phyloP scores from a whole-genome alignment of 2,329 filamentous ascomycete species.

The Pestalotiopsis sp. region DNA sequence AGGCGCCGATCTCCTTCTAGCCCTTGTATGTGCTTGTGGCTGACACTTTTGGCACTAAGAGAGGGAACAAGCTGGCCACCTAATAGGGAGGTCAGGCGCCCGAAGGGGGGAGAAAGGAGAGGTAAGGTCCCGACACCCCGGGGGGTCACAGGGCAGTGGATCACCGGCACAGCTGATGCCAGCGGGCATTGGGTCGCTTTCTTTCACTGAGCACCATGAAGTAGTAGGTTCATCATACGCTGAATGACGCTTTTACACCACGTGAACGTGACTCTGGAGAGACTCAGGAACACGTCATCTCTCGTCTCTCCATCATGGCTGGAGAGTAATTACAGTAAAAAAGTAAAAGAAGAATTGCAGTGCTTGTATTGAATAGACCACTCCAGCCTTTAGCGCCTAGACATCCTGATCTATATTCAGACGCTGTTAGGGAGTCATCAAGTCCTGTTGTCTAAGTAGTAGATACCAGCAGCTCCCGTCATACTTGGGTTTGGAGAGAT shows the following conservation, averaged over 20 bases:
- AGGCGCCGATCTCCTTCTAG: neutral
- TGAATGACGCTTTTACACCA: too few relatives aligned
- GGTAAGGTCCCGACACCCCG: neutral
- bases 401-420: too few relatives aligned
- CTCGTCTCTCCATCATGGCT: neutral
- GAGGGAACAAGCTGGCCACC: too few relatives aligned
- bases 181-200: neutral
- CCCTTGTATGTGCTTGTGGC: neutral
- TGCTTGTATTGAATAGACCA: too few relatives aligned
- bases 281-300: neutral
- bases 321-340: too few relatives aligned
- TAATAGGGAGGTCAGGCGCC: neutral
- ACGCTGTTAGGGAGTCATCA: too few relatives aligned
- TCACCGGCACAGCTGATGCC: neutral
- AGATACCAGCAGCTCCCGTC: too few relatives aligned
- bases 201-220: neutral
- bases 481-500: too few relatives aligned
- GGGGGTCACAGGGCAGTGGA: neutral
- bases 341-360: too few relatives aligned
- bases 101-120: neutral
- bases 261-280: neutral
- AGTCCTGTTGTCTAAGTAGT: too few relatives aligned
- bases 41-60: neutral
- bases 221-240: neutral
- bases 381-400: too few relatives aligned